A percentile compares a stretch with the other conserved stretches of the same genome.
phyloP scores from a whole-genome alignment of 75 land plant species.

The Isoetes taiwanensis region DNA sequence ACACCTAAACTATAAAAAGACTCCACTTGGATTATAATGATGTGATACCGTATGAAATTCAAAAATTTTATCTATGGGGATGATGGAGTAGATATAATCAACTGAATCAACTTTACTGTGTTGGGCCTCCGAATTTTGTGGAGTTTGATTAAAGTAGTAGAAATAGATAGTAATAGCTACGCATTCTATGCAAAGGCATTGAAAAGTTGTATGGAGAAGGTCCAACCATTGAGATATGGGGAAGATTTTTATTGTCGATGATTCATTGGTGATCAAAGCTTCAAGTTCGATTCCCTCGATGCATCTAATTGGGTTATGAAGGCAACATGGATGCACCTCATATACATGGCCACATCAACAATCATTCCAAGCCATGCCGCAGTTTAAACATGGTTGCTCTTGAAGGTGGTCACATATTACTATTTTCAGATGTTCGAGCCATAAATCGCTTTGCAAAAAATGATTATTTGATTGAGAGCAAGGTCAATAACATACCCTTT shows the following conservation, averaged over 20 bases:
- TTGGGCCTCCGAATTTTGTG: conserved; percentile 23
- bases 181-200: conserved; percentile 49
- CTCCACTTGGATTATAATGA: too few relatives aligned
- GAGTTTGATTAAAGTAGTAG: too few relatives aligned
- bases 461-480: too few relatives aligned
- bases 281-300: conserved; percentile 82
- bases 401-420: conserved; percentile 34
- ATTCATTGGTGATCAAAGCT: conserved; percentile 43
- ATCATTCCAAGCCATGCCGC: conserved; percentile 33
- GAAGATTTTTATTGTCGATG: conserved; percentile 75
- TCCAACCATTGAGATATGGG: conserved; percentile 53
- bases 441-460: too few relatives aligned
- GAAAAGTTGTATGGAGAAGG: conserved; percentile 39
- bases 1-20: conserved; percentile 9
- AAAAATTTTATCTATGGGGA: too few relatives aligned
- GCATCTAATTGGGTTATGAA: conserved; percentile 66
- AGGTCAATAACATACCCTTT: too few relatives aligned
- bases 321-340: conserved; percentile 32
- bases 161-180: conserved; percentile 1
- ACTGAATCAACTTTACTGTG: conserved; percentile 62
- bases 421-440: conserved; percentile 61
- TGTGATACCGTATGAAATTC: too few relatives aligned
- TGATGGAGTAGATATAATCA: too few relatives aligned
- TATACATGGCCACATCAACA: conserved; percentile 43
- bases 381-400: conserved; percentile 46